These are phyloP conservation scores for Nannochloropsis gaditana DNA, from an alignment of 108 stramenopile genomes.

Conservation along the genomic window DNA sequence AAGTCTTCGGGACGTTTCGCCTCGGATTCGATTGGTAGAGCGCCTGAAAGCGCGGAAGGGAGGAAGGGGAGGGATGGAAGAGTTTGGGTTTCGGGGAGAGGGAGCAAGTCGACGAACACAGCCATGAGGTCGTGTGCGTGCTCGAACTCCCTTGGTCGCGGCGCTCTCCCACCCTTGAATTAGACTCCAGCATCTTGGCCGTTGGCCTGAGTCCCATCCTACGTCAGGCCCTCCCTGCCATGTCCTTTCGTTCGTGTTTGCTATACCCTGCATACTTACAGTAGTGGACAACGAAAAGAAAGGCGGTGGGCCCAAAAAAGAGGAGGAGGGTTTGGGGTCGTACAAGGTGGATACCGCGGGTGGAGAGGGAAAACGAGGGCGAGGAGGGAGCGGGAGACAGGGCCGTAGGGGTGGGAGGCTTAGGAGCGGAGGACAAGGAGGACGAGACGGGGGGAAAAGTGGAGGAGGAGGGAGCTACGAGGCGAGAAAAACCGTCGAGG, in stretches of 20 bases:
- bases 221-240: not conserved
- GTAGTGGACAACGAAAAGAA: not conserved
- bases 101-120: not conserved
- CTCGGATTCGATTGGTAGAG: not conserved
- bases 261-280: not conserved
- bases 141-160: no score
- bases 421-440: not conserved
- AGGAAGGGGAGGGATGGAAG: not conserved
- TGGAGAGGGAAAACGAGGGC: not conserved
- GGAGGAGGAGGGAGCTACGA: not conserved
- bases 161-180: no score
- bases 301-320: not conserved
- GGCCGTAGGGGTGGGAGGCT: not conserved
- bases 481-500: not conserved
- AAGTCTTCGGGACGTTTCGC: not conserved
- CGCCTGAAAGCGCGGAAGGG: not conserved
- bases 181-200: not conserved
- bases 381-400: not conserved
- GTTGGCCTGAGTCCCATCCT: not conserved
- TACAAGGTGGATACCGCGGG: conserved; percentile 11
- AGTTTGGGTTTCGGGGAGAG: not conserved
- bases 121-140: no score
- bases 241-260: not conserved
- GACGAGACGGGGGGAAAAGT: not conserved
- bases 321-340: not conserved